phyloP scores from a whole-genome alignment of 2,329 filamentous ascomycete species.

The Venturia effusa region DNA sequence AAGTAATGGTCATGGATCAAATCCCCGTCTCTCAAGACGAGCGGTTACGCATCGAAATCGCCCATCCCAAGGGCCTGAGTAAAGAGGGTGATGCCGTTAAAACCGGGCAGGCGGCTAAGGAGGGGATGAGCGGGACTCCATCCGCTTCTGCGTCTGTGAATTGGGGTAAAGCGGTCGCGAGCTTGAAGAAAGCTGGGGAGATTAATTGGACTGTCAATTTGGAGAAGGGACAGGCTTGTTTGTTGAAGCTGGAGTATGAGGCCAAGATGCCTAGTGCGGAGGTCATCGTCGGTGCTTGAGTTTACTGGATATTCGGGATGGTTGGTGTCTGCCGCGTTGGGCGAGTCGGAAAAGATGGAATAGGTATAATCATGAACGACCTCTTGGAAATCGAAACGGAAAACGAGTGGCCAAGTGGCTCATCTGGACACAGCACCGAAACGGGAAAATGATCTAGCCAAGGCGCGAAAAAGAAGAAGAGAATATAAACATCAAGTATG shows the following conservation, averaged over 20 bases:
- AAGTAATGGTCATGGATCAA: slow-evolving; percentile 47
- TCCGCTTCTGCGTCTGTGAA: neutral
- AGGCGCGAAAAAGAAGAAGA: no score
- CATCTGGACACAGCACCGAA: no score
- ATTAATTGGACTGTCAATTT: slow-evolving; percentile 48
- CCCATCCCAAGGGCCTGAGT: slow-evolving; percentile 38
- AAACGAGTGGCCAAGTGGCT: no score
- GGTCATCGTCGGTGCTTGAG: slow-evolving; percentile 18
- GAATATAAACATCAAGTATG: no score
- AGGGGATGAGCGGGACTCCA: slow-evolving; percentile 5
- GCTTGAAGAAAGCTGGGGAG: slow-evolving; percentile 47
- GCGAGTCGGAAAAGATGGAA: no score
- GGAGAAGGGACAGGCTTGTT: slow-evolving; percentile 46
- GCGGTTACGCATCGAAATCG: slow-evolving; percentile 40
- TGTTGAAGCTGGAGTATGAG: slow-evolving; percentile 51
- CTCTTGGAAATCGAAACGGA: no score
- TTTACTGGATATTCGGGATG: no score
- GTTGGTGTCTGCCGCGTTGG: no score
- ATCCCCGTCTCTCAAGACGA: slow-evolving; percentile 53
- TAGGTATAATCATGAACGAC: no score
- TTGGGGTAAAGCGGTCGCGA: slow-evolving; percentile 46
- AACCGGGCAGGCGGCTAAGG: slow-evolving; percentile 21
- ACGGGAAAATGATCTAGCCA: no score
- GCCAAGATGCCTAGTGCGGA: slow-evolving; percentile 46
- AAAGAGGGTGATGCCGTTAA: slow-evolving; percentile 28